phyloP scores from a whole-genome alignment of 768 basidiomycete genomes.

The Collybia nuda region DNA sequence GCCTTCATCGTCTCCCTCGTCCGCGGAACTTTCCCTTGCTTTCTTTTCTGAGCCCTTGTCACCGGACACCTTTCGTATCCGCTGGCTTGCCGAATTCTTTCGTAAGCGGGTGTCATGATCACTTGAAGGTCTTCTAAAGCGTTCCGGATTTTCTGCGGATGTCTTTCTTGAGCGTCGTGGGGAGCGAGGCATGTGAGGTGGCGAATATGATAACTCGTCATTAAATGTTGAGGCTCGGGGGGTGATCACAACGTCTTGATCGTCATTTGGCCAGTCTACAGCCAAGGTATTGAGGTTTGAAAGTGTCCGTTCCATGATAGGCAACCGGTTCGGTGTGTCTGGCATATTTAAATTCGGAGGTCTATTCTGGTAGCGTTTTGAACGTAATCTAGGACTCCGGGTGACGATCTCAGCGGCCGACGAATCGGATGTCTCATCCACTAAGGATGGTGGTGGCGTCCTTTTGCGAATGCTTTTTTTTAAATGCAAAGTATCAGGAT shows the following conservation, averaged over 20 bases:
- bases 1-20: slow-evolving; percentile 76
- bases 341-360: slow-evolving; percentile 50
- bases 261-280: slow-evolving; percentile 55
- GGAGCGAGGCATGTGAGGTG: slow-evolving; percentile 25
- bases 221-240: slow-evolving; percentile 57
- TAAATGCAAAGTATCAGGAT: neutral
- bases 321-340: slow-evolving; percentile 20
- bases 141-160: slow-evolving; percentile 34
- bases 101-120: slow-evolving; percentile 36
- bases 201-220: slow-evolving; percentile 24
- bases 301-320: slow-evolving; percentile 30
- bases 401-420: slow-evolving; percentile 35
- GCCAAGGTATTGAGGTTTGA: slow-evolving; percentile 46
- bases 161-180: slow-evolving; percentile 37
- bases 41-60: slow-evolving; percentile 37
- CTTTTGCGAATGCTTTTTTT: slow-evolving; percentile 31
- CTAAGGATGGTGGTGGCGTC: slow-evolving; percentile 26
- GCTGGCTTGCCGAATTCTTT: slow-evolving; percentile 43
- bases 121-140: slow-evolving; percentile 27
- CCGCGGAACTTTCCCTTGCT: slow-evolving; percentile 61
- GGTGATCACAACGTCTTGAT: slow-evolving; percentile 49
- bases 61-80: slow-evolving; percentile 47
- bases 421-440: slow-evolving; percentile 51
- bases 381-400: slow-evolving; percentile 45
- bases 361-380: slow-evolving; percentile 48